phyloP scores from a whole-genome alignment of 352 stramenopile genomes.

The Globisporangium iwayamae region DNA sequence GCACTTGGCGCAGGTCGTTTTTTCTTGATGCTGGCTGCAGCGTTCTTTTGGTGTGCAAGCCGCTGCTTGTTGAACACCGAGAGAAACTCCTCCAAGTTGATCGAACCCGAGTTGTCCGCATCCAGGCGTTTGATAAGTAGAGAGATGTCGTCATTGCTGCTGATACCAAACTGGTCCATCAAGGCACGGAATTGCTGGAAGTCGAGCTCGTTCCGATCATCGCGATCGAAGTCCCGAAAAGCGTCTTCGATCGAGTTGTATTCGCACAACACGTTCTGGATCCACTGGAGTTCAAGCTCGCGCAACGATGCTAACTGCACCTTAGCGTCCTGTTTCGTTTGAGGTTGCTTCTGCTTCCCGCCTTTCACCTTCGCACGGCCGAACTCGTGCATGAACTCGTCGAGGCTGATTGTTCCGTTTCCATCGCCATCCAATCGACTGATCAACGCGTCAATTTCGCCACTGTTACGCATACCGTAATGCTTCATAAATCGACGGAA shows the following conservation, averaged over 20 bases:
- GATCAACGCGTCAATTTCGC: conserved; percentile 36
- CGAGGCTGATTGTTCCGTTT: conserved; percentile 36
- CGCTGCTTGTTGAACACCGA: conserved; percentile 44
- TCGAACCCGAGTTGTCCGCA: conserved; percentile 38
- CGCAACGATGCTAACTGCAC: conserved; percentile 23
- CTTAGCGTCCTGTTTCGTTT: conserved; percentile 17
- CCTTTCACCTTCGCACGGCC: conserved; percentile 7
- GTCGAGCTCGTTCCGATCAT: conserved; percentile 34
- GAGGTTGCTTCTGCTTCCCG: conserved; percentile 10
- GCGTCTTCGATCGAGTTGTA: conserved; percentile 43
- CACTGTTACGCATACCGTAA: conserved; percentile 34
- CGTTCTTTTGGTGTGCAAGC: conserved; percentile 14
- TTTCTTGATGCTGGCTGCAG: background rate
- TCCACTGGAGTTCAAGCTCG: conserved; percentile 52
- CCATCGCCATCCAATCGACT: conserved; percentile 36
- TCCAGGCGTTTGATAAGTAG: conserved; percentile 47
- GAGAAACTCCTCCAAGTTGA: conserved; percentile 56
- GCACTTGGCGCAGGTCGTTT: background rate
- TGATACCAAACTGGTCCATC: conserved; percentile 47
- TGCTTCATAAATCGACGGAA: conserved; percentile 53
- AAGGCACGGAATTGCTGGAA: conserved; percentile 60
- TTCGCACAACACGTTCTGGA: conserved; percentile 35
- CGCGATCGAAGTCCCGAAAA: conserved; percentile 39
- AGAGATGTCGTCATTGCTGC: conserved; percentile 41
- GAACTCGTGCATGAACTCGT: conserved; percentile 43